Evolutionary conservation across 2,329 filamentous ascomycete species (phyloP).

Genomic region (Alternaria tenuissima): DNA sequence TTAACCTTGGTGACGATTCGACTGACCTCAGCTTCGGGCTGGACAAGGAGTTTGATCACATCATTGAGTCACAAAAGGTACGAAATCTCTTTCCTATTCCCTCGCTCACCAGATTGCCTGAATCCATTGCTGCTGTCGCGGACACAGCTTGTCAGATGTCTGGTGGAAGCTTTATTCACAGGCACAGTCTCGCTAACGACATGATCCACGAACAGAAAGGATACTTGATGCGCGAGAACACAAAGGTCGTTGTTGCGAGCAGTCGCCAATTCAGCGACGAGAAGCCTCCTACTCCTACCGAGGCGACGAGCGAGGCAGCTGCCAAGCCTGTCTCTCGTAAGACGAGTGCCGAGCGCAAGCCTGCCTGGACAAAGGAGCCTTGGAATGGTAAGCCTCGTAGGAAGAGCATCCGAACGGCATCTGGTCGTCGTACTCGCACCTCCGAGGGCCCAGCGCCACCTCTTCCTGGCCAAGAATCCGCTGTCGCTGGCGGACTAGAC

Average conservation of each 20-base stretch:
- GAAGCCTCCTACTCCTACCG: slow-evolving; percentile 63
- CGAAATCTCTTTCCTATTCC: slow-evolving; percentile 56
- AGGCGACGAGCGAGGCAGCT: slow-evolving; percentile 49
- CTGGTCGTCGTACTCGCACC: slow-evolving; percentile 65
- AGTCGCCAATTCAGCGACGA: slow-evolving; percentile 67
- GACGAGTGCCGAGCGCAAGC: slow-evolving; percentile 70
- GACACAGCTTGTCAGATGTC: slow-evolving; percentile 36
- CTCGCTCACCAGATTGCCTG: slow-evolving; percentile 43
- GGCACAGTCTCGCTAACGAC: slow-evolving; percentile 54
- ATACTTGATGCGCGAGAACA: slow-evolving; percentile 98
- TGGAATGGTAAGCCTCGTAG: slow-evolving; percentile 87
- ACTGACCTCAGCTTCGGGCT: slow-evolving; percentile 84
- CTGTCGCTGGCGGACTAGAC: slow-evolving; percentile 68
- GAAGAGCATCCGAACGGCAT: slow-evolving; percentile 67
- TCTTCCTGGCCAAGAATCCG: slow-evolving; percentile 86
- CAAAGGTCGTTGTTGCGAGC: slow-evolving; percentile 93
- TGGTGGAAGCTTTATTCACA: slow-evolving; percentile 41
- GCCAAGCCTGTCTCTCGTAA: slow-evolving; percentile 77
- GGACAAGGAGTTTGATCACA: slow-evolving; percentile 90
- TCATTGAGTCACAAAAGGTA: slow-evolving; percentile 98
- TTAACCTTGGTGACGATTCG: slow-evolving; percentile 75
- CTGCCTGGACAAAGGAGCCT: slow-evolving; percentile 95
- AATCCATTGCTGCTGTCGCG: slow-evolving; percentile 29
- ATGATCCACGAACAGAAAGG: slow-evolving; percentile 79
- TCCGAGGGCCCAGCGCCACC: slow-evolving; percentile 75